Percentiles rank a stretch among this genome's conserved stretches.
Evolutionary conservation across 495 filamentous ascomycete genomes (phyloP).

Genomic region (Penicillium pancosmium): DNA sequence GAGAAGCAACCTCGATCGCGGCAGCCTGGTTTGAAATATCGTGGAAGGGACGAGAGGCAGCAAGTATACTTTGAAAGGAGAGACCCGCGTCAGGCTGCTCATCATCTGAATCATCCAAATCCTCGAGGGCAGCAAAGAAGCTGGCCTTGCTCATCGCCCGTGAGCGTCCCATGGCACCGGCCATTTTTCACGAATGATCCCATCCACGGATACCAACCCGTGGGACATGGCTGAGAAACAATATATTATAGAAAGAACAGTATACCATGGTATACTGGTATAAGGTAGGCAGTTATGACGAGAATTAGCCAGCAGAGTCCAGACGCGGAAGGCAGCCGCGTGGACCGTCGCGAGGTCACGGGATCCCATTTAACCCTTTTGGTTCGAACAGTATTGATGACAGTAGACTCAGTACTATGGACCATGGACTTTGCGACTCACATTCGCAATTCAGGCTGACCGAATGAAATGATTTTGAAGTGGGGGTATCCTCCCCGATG

Average conservation of each 20-base stretch:
- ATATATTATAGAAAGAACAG: no score
- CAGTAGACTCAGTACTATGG: not conserved
- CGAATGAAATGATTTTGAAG: no score
- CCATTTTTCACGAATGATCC: not conserved
- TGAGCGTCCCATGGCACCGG: not conserved
- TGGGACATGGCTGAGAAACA: not conserved
- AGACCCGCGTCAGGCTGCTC: slow-evolving; percentile 20
- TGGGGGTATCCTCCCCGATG: no score
- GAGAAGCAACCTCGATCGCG: not conserved
- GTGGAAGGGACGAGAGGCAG: not conserved
- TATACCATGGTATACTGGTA: no score
- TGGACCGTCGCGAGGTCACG: slow-evolving; percentile 46
- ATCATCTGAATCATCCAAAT: slow-evolving; percentile 47
- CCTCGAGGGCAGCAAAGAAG: slow-evolving; percentile 52
- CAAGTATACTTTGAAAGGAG: slow-evolving; percentile 13
- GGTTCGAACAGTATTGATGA: not conserved
- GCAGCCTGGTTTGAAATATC: slow-evolving; percentile 1
- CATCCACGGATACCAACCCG: not conserved
- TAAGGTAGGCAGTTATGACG: no score
- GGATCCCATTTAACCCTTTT: slow-evolving; percentile 22
- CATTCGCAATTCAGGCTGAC: no score
- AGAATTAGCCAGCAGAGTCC: no score
- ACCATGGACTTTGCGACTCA: no score
- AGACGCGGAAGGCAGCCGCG: slow-evolving; percentile 19
- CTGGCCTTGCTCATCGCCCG: slow-evolving; percentile 32